Evolutionary conservation across 768 basidiomycete species (phyloP).

Genomic region (Suillus alpinus): DNA sequence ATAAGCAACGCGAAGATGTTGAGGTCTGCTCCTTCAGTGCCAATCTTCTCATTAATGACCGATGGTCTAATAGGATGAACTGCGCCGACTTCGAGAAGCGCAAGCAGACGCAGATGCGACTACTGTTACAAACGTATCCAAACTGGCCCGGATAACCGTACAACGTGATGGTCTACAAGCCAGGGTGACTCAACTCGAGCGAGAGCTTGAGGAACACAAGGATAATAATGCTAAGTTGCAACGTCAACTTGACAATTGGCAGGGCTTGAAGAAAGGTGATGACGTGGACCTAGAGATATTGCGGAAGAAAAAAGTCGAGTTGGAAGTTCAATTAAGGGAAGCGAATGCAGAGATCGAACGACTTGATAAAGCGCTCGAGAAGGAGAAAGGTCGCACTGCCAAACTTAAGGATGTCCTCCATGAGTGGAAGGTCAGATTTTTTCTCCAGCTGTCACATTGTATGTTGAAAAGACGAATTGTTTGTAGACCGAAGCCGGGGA

Average conservation of each 20-base stretch:
- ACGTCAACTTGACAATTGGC: conserved; percentile 68
- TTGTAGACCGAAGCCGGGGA: conserved; percentile 39
- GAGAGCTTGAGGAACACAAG: conserved; percentile 54
- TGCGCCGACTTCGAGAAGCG: conserved; percentile 45
- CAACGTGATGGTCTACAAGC: conserved; percentile 57
- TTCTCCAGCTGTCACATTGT: not conserved
- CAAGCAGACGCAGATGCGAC: conserved; percentile 48
- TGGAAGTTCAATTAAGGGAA: conserved; percentile 54
- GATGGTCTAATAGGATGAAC: conserved; percentile 31
- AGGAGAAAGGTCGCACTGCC: conserved; percentile 39
- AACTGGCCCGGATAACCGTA: conserved; percentile 55
- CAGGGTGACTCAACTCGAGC: conserved; percentile 52
- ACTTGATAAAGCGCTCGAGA: conserved; percentile 28
- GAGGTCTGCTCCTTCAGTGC: conserved; percentile 37
- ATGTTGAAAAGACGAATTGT: not conserved
- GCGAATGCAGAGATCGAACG: conserved; percentile 36
- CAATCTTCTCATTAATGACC: conserved; percentile 7
- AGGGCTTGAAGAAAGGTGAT: conserved; percentile 62
- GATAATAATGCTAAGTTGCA: conserved; percentile 53
- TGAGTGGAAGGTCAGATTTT: conserved; percentile 45
- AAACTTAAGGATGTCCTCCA: conserved; percentile 40
- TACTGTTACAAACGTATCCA: conserved; percentile 43
- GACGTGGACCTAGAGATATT: conserved; percentile 54
- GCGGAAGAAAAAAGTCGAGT: conserved; percentile 51
- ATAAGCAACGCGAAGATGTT: conserved; percentile 42